Base-by-base conservation (phyloP, 129 eudicot genomes). In the Dittrichia graveolens region DNA sequence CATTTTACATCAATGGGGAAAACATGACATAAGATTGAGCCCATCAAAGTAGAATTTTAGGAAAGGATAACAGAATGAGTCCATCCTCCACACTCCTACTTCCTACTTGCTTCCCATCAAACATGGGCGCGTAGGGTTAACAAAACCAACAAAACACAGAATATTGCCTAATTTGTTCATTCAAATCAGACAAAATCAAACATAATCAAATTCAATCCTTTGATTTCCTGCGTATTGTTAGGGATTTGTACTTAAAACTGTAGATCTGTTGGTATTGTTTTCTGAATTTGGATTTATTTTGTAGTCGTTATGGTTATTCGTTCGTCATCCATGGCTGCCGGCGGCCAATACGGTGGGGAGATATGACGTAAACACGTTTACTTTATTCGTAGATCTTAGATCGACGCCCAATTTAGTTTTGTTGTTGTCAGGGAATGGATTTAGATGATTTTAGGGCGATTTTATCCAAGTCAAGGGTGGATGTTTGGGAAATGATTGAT, bases 401-500 rank as follows among this genome's bases (percentile, higher is more conserved):
- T 53, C 44, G n/a, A 8, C 65, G 19, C 3, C 38, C 54, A 41
- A 50, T 70, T 44, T 56, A 43, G 44, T 7, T 58, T 57, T 24
- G 31, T 7, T 34, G 37, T 59, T 8, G 40, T 59, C 46, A 43
- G 61, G 69, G 24, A 3, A 91, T 91, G 97, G 93, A 91, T 83
- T 54, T 79, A 49, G 91, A 84, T 44, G 93, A 86, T 11, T 72
- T 91, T 14, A 72, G 94, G 15, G 6, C 75, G 79, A 83, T 91
- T 58, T 66, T 88, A 47, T 82, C 86, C 42, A 79, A 75, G 50
- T 76, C 97, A 43, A 53, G 79, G 24, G 80, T 65, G 6, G 96
- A 84, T 50, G 83, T 91, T 15, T 91, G 96, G 96, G 75, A 52
- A 19, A 41, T 91, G 6, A 86, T 91, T 13, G 91, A 91, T 14